phyloP scores from a whole-genome alignment of 2,329 filamentous ascomycete species.

The Elsinoe arachidis region DNA sequence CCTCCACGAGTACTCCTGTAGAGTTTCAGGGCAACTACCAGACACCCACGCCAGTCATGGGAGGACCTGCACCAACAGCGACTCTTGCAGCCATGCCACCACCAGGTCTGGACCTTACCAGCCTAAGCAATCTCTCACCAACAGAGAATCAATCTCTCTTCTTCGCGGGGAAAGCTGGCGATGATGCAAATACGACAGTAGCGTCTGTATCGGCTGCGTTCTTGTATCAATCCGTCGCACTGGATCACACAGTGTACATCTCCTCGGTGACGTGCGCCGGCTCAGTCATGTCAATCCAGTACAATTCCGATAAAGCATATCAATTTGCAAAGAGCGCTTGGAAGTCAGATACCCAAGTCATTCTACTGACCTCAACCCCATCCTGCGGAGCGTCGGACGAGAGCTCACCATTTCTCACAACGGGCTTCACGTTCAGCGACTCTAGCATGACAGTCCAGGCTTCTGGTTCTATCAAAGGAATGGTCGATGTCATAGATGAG shows the following conservation, averaged over 20 bases:
- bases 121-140: slow-evolving; percentile 10
- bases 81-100: slow-evolving; percentile 9
- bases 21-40: not conserved
- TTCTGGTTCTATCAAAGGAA: slow-evolving; percentile 9
- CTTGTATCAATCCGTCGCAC: slow-evolving; percentile 15
- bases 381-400: slow-evolving; percentile 13
- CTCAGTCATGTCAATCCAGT: slow-evolving; percentile 12
- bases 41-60: not conserved
- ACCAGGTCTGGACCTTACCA: slow-evolving; percentile 9
- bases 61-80: slow-evolving; percentile 2
- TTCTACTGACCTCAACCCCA: slow-evolving; percentile 11
- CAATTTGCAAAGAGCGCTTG: slow-evolving; percentile 12
- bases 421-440: slow-evolving; percentile 12
- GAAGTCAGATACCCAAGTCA: slow-evolving; percentile 11
- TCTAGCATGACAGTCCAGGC: slow-evolving; percentile 5
- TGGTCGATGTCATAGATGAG: not conserved
- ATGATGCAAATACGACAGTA: not conserved
- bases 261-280: slow-evolving; percentile 11
- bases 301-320: slow-evolving; percentile 13
- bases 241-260: slow-evolving; percentile 16
- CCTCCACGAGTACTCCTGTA: not conserved
- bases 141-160: slow-evolving; percentile 2
- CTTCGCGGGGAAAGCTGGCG: slow-evolving; percentile 5
- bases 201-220: slow-evolving; percentile 11
- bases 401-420: slow-evolving; percentile 14